These are phyloP conservation scores for Lolium perenne DNA, from an alignment of 176 grass and related monocot species.

Conservation along the genomic window DNA sequence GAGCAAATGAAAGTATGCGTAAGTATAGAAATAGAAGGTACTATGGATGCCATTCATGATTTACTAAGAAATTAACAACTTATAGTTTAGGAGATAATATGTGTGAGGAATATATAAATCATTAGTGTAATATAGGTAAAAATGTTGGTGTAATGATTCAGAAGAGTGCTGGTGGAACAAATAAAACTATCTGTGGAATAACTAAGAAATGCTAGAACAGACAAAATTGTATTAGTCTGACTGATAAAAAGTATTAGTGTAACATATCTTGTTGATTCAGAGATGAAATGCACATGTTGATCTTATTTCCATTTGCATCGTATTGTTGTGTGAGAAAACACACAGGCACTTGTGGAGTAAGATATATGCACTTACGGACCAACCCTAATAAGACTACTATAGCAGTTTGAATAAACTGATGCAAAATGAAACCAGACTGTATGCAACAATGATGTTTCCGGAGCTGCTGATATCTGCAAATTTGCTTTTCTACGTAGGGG, in stretches of 20 bases:
- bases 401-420: not conserved
- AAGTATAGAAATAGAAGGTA: not conserved
- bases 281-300: not conserved
- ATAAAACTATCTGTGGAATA: not conserved
- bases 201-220: not conserved
- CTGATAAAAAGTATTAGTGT: not conserved
- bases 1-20: not conserved
- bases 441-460: not conserved
- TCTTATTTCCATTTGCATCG: not conserved
- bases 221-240: not conserved
- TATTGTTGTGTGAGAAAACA: conserved; percentile 1
- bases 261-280: not conserved
- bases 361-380: not conserved
- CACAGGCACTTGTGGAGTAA: not conserved
- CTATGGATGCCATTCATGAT: not conserved
- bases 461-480: conserved; percentile 1
- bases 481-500: not conserved
- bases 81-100: not conserved
- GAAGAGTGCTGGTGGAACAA: conserved; percentile 11
- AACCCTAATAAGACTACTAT: not conserved
- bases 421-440: not conserved
- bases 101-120: not conserved
- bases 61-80: not conserved
- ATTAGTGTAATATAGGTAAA: conserved; percentile 3
- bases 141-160: not conserved